Base-by-base conservation (phyloP, 192 early-diverging fungal species). In the Kickxella alabastrina region DNA sequence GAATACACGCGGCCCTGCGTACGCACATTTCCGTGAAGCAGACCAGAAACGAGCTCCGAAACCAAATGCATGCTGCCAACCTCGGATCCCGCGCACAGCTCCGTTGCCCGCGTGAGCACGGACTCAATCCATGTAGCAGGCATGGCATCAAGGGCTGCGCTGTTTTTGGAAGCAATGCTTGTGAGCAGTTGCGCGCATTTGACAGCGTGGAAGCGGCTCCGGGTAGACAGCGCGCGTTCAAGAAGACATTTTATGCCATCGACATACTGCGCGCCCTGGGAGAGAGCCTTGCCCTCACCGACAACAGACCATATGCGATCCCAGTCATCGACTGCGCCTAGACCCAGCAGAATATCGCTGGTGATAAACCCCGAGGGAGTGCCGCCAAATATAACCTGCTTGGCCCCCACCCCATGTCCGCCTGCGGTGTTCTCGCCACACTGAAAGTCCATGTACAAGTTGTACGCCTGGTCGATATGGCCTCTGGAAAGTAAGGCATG, bases 231-330 rank as follows among this genome's bases (percentile, higher is more conserved):
- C 14, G 59, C 60, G 7, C 34, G 54, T 10, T n/a, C 27, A 10
- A 72, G n/a, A 13, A 62, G 45, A 1, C 1, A 9, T 6, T 64
- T 44, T 14, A 53, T 25, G 8, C 14, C 18, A 4, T 31, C 27
- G 8, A 58, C 10, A 19, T 39, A 41, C 37, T 21, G 6, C 7
- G 15, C 29, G 5, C 15, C 18, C 25, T 18, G 19, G 9, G 13
- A 6, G 17, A 25, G 13, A 40, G 28, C 36, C 2, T 27, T 23
- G 34, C 17, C 13, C 19, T 49, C 37, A 10, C 46, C 56, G 12
- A 49, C 42, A 10, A 62, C 36, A 34, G 43, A 37, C 66, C 66
- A 69, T 14, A 69, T 49, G 23, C 59, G 59, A 18, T 57, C 43
- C 66, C 66, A 69, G 34, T 62, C 59, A 32, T 42, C 40, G 17